phyloP scores from a whole-genome alignment of 306 rosid species.

The Sophora flavescens region DNA sequence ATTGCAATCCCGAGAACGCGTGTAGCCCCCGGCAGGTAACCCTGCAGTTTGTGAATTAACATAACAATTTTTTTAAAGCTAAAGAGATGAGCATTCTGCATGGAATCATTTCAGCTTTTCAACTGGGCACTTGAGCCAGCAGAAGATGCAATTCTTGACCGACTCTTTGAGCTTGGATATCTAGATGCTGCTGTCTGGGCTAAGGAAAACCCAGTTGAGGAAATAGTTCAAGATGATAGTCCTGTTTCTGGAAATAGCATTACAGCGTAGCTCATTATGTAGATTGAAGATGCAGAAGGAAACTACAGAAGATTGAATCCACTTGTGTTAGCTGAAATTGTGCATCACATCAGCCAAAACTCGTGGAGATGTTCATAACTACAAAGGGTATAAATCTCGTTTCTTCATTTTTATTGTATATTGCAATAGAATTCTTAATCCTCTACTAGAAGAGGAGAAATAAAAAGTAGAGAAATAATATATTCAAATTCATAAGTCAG shows the following conservation, averaged over 20 bases:
- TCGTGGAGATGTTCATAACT: constrained; percentile 11
- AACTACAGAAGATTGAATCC: constrained; percentile 38
- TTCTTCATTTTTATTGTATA: constrained; percentile 42
- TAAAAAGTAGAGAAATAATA: constrained; percentile 30
- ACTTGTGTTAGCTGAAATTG: constrained; percentile 32
- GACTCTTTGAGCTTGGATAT: constrained; percentile 84
- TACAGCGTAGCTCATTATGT: constrained; percentile 38
- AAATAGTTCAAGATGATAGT: constrained; percentile 62
- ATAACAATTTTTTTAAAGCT: constrained; percentile 7
- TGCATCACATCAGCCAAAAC: constrained; percentile 24
- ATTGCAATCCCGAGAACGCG: constrained; percentile 58
- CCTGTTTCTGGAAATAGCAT: constrained; percentile 47
- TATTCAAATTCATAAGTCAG: constrained; percentile 7
- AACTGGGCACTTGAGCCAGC: constrained; percentile 83
- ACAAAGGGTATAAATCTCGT: constrained; percentile 10
- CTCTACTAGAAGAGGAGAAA: constrained; percentile 7
- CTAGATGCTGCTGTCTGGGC: constrained; percentile 92
- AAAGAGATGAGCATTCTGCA: constrained; percentile 26
- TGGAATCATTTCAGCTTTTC: constrained; percentile 54
- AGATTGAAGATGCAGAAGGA: constrained; percentile 36
- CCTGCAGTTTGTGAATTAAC: constrained; percentile 34
- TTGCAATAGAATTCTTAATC: constrained; percentile 19
- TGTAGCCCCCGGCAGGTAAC: constrained; percentile 59
- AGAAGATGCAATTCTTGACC: constrained; percentile 77
- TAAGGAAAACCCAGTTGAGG: constrained; percentile 71